A percentile compares a stretch with the other conserved stretches of the same genome.
Evolutionary conservation across 768 basidiomycete species (phyloP).

Genomic region (Rhodosporidiobolus odoratus): DNA sequence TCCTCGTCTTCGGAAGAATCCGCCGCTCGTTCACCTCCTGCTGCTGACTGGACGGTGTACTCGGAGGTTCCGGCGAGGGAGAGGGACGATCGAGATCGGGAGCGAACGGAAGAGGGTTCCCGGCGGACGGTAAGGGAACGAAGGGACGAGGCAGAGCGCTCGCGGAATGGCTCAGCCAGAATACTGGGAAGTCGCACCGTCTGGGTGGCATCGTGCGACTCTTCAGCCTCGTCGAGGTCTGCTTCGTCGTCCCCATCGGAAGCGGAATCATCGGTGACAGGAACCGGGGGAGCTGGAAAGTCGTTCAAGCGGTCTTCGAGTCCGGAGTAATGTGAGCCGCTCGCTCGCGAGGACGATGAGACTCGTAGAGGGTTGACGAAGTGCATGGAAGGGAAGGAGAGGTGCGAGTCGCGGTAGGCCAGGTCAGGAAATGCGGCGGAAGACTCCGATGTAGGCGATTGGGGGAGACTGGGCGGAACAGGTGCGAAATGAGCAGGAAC

Average conservation of each 20-base stretch:
- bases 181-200: neutral
- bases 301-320: neutral
- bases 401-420: slow-evolving; percentile 2
- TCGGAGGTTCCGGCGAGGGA: neutral
- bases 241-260: slow-evolving; percentile 16
- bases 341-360: neutral
- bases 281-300: slow-evolving; percentile 13
- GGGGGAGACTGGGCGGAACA: neutral
- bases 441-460: neutral
- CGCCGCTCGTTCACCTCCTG: no score
- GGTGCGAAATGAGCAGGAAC: neutral
- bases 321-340: neutral
- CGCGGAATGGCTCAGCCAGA: neutral
- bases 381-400: slow-evolving; percentile 12
- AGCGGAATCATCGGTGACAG: neutral
- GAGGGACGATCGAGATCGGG: neutral
- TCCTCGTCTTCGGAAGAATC: neutral
- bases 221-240: neutral
- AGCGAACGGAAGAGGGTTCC: no score
- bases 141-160: neutral
- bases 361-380: neutral
- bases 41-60: neutral
- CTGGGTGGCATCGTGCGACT: neutral
- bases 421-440: neutral
- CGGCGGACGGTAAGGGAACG: neutral